Conservation (phyloP, 164 flowering plant species). For the Aristolochia fimbriata region DNA sequence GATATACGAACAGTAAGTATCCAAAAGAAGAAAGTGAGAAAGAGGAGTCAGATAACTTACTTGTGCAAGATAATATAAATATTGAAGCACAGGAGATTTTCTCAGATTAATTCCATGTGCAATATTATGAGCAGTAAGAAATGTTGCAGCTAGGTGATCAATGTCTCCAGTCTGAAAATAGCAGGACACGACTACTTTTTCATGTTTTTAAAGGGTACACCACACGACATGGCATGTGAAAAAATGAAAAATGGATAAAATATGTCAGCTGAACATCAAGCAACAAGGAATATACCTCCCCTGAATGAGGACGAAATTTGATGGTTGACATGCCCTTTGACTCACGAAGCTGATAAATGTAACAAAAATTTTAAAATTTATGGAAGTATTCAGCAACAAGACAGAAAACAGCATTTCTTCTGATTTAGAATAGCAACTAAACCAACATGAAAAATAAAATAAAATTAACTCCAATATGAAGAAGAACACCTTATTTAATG, state of each 20-base stretch:
- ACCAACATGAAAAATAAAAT: background rate
- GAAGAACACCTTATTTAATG: constrained; percentile 68
- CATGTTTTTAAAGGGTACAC: background rate
- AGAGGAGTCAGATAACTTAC: constrained; percentile 16
- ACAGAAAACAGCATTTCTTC: background rate
- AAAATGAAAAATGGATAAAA: background rate
- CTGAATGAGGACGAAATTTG: constrained; percentile 91
- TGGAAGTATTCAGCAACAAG: too few relatives aligned
- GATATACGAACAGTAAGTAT: background rate
- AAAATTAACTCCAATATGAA: background rate
- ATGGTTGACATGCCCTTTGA: constrained; percentile 96
- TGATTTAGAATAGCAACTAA: background rate
- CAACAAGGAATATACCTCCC: constrained; percentile 53
- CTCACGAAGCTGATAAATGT: constrained; percentile 65
- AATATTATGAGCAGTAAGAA: constrained; percentile 77
- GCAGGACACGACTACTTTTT: background rate
- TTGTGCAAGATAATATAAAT: constrained; percentile 90
- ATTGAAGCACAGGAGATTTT: constrained; percentile 95
- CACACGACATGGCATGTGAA: background rate
- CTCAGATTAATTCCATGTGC: constrained; percentile 95
- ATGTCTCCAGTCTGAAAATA: constrained; percentile 86
- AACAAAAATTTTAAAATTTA: too few relatives aligned
- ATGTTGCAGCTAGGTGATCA: constrained; percentile 96
- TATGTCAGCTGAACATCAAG: background rate
- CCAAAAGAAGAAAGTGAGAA: constrained; percentile 1